Percentiles rank a stretch among this genome's conserved stretches.
Evolutionary conservation across 2,329 filamentous ascomycete species (phyloP).

Genomic region (Phoma sp.): DNA sequence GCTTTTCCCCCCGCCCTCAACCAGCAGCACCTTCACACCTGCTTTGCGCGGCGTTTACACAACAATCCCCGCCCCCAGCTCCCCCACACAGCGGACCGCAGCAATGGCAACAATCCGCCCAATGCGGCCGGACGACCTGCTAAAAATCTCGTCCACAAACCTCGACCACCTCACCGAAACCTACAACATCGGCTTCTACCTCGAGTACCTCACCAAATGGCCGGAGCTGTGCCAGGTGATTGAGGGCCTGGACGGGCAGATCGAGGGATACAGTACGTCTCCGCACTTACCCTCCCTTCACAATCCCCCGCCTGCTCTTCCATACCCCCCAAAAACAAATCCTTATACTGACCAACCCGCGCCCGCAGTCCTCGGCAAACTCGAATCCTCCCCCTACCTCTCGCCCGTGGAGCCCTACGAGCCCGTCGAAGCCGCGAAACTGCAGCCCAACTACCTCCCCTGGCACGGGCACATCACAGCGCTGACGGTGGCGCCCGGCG

Average conservation of each 20-base stretch:
- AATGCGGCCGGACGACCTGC: conserved; percentile 72
- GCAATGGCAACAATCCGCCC: conserved; percentile 82
- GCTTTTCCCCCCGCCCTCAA: background rate
- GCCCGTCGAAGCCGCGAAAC: conserved; percentile 52
- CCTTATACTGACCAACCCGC: too few species aligned
- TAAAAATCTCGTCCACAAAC: conserved; percentile 92
- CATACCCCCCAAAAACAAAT: background rate
- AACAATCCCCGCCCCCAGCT: background rate
- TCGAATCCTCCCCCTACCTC: conserved; percentile 80
- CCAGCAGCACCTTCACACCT: background rate
- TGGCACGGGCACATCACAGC: conserved; percentile 99
- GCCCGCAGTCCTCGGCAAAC: conserved; percentile 86
- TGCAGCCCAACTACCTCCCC: conserved; percentile 78
- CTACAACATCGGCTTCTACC: conserved; percentile 93
- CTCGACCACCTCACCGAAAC: conserved; percentile 97
- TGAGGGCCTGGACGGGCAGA: conserved; percentile 82
- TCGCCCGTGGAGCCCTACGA: conserved; percentile 74
- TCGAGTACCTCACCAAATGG: conserved; percentile 96
- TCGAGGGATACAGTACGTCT: conserved; percentile 87
- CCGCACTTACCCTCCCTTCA: background rate
- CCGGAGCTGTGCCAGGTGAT: conserved; percentile 92
- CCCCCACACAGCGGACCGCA: background rate
- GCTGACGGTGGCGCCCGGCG: conserved; percentile 86
- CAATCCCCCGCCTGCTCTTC: background rate
- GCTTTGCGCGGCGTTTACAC: background rate